A percentile compares a stretch with the other conserved stretches of the same genome.
These are phyloP conservation scores for Chlamydomonas sphaeroides DNA, from an alignment of 139 green algal genomes.

Conservation along the genomic window DNA sequence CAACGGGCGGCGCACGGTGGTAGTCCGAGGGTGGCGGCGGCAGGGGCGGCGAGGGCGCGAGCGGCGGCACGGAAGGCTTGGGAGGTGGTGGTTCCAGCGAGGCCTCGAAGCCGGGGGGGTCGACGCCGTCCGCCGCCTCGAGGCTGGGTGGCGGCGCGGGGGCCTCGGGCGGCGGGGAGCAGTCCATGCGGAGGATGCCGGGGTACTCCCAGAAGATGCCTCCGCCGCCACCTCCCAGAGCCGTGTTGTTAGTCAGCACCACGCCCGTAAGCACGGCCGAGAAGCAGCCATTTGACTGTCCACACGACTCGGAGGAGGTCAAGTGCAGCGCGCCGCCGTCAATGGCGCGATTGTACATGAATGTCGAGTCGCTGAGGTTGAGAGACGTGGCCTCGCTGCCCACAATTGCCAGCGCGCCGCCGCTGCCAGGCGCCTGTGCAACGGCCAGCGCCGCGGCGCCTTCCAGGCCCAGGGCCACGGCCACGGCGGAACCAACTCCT, in stretches of 20 bases:
- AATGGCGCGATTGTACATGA: not conserved
- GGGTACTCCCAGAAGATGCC: constrained; percentile 21
- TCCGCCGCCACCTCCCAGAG: constrained; percentile 2
- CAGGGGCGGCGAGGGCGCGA: not conserved
- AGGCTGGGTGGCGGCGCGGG: too few species aligned
- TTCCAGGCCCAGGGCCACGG: not conserved
- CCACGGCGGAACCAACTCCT: not conserved
- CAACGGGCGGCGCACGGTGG: not conserved
- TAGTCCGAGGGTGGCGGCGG: not conserved
- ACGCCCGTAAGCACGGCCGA: not conserved
- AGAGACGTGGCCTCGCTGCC: not conserved
- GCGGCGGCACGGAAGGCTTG: not conserved
- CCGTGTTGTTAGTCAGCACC: not conserved
- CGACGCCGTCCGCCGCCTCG: not conserved
- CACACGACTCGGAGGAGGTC: not conserved
- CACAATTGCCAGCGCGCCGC: not conserved
- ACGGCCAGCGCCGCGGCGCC: not conserved
- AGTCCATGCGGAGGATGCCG: not conserved
- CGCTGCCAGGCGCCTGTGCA: not conserved
- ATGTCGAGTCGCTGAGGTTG: not conserved
- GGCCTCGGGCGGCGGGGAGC: not conserved
- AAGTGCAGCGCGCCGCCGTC: not conserved
- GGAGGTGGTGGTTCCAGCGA: not conserved
- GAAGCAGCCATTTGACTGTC: not conserved
- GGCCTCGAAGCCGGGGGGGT: not conserved